phyloP scores from a whole-genome alignment of 257 asterid genomes.

The Paraleonurus japonicus region DNA sequence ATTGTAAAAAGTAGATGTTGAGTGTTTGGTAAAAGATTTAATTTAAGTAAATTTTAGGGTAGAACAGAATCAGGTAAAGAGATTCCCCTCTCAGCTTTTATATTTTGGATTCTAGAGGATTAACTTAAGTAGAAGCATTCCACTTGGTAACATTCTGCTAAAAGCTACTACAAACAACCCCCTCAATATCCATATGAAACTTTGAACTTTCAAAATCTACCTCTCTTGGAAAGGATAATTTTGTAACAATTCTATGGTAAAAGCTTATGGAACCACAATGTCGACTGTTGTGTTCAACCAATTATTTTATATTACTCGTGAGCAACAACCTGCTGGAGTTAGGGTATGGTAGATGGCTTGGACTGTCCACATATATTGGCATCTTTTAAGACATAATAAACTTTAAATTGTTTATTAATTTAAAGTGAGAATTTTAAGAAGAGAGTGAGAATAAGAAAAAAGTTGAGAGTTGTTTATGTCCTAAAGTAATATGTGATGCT shows the following conservation, averaged over 20 bases:
- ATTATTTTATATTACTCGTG: neutral
- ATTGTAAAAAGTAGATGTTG: neutral
- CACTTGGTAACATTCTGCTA: neutral
- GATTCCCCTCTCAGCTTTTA: neutral
- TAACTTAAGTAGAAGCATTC: neutral
- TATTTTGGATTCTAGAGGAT: neutral
- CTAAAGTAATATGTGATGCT: no score
- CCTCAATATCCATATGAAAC: neutral
- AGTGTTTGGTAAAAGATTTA: neutral
- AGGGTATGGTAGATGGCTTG: neutral
- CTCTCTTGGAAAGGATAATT: neutral
- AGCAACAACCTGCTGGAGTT: neutral
- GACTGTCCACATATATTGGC: neutral
- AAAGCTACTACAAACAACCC: neutral
- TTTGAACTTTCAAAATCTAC: neutral
- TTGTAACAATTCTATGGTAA: neutral
- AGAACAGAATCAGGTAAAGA: neutral
- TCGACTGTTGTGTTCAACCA: neutral
- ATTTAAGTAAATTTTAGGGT: neutral
- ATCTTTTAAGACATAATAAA: neutral
- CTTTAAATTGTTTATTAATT: neutral
- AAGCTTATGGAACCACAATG: neutral
- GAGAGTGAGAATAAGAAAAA: no score
- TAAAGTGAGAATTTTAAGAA: no score
- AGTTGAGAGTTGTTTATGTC: no score